Evolutionary conservation across 2,329 filamentous ascomycete species (phyloP).

Genomic region (Dactylonectria estremocensis): DNA sequence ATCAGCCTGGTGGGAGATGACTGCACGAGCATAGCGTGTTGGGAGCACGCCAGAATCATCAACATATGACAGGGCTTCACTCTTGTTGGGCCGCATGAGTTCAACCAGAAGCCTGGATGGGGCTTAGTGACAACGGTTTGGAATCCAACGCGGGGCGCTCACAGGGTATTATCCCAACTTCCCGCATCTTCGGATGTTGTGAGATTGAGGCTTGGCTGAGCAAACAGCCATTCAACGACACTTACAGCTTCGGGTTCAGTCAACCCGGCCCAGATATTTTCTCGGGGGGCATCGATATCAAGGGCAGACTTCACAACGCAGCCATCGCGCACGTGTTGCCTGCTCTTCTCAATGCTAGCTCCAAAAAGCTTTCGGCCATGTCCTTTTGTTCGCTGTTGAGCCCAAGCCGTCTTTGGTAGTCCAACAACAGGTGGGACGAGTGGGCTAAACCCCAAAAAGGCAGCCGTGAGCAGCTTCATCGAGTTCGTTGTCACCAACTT

Average conservation of each 20-base stretch:
- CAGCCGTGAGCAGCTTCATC: slow-evolving; percentile 15
- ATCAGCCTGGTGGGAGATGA: slow-evolving; percentile 23
- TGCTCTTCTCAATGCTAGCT: slow-evolving; percentile 18
- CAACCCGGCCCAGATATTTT: slow-evolving; percentile 20
- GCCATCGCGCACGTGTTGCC: not conserved
- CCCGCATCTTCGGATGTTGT: slow-evolving; percentile 18
- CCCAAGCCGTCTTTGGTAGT: slow-evolving; percentile 23
- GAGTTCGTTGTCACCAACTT: not conserved
- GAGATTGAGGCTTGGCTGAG: slow-evolving; percentile 22
- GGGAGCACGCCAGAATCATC: slow-evolving; percentile 11
- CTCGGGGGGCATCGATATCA: slow-evolving; percentile 25
- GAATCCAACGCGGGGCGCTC: not conserved
- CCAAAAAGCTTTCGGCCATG: slow-evolving; percentile 14
- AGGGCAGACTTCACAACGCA: slow-evolving; percentile 23
- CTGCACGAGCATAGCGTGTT: slow-evolving; percentile 18
- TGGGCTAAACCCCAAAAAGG: not conserved
- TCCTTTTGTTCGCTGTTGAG: slow-evolving; percentile 12
- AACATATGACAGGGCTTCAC: slow-evolving; percentile 21
- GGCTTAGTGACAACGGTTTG: not conserved
- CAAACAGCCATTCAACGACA: slow-evolving; percentile 22
- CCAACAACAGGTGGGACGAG: not conserved
- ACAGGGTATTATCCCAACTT: slow-evolving; percentile 29
- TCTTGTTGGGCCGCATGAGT: slow-evolving; percentile 27
- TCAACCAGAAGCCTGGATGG: slow-evolving; percentile 12
- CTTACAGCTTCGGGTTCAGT: slow-evolving; percentile 11